Percentiles rank a stretch among this genome's conserved stretches.
Conservation (phyloP, 1,284 basidiomycete genomes). For the Moesziomyces sp. region DNA sequence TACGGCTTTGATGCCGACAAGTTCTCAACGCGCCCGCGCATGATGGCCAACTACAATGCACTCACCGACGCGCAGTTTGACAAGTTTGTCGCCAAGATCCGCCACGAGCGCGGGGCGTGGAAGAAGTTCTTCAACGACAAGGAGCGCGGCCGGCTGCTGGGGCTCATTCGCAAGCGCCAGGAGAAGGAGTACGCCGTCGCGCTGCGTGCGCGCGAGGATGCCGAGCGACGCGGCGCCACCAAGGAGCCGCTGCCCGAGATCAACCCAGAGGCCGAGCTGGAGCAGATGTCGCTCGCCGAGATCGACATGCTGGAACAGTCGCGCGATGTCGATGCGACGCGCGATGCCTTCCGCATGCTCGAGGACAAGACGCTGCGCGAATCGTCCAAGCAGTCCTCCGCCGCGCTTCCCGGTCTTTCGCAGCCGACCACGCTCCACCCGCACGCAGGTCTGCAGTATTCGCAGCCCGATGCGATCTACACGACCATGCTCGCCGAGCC, state of each 20-base stretch:
- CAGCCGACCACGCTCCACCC: conserved; percentile 53
- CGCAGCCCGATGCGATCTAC: conserved; percentile 61
- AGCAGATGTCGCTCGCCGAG: conserved; percentile 34
- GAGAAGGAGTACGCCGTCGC: conserved; percentile 36
- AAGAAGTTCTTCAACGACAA: conserved; percentile 33
- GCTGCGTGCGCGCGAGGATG: conserved; percentile 35
- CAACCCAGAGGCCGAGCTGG: conserved; percentile 47
- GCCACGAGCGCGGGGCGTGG: conserved; percentile 29
- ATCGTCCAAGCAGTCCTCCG: conserved; percentile 3
- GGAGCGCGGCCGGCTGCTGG: conserved; percentile 37
- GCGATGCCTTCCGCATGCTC: conserved; percentile 39
- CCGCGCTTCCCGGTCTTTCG: conserved; percentile 23
- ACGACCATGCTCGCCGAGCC: conserved; percentile 50
- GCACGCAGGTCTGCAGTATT: conserved; percentile 61
- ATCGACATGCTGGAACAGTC: conserved; percentile 50
- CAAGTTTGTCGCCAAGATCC: conserved; percentile 45
- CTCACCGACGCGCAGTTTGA: conserved; percentile 54
- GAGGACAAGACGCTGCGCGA: conserved; percentile 19
- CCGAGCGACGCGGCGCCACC: conserved; percentile 34
- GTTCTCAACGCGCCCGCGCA: conserved; percentile 45
- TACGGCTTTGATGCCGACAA: conserved; percentile 43
- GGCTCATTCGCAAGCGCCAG: conserved; percentile 36
- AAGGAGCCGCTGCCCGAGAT: conserved; percentile 40
- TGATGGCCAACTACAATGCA: conserved; percentile 61
- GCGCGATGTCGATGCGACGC: conserved; percentile 38